Evolutionary conservation across 2,329 filamentous ascomycete species (phyloP), one percentile per base, ranked within the genome.

Genomic region (Verticillium longisporum): DNA sequence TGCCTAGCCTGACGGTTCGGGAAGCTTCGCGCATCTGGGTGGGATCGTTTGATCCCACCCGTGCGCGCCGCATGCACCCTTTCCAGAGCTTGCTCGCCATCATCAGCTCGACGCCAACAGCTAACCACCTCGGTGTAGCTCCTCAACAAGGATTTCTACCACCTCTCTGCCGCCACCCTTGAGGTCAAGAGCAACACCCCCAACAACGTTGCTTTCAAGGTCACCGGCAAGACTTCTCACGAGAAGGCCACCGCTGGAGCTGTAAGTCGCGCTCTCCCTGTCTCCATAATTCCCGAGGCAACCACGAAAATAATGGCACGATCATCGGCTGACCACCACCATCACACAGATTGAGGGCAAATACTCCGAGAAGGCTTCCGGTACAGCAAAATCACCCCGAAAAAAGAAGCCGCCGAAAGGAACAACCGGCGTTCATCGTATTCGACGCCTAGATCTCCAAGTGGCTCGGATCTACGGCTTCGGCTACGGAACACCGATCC

Each of bases 111-210:
- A 50, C n/a, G 9, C 13, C 45, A n/a, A 6, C 11, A 26, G 45
- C 45, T 50, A 50, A 50, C 18, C 45, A 18, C 45, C 9, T 50
- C 45, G 21, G 11, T 18, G n/a, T 78, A 98, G 95, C 89, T 99
- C 80, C 88, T 99, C 78, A 97, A 93, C 90, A 97, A 96, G 88
- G 95, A 98, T 83, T 99, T 99, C 87, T 99, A 98, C 87, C 95
- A 99, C 87, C 77, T 83, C 67, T 81, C 81, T 62, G 77, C 80
- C 88, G 92, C 92, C 73, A 94, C 90, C 79, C 89, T 99, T 75
- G 95, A 99, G 88, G 92, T 99, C 80, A 99, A 98, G 90, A 95
- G 94, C 82, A 98, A 96, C 84, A 94, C 95, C 70, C 94, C 95
- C 81, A 98, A 98, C 85, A 95, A 95, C 83, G 94, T 98, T 77